Conservation (phyloP, 371 early-diverging fungal species). For the Phascolomyces articulosus region DNA sequence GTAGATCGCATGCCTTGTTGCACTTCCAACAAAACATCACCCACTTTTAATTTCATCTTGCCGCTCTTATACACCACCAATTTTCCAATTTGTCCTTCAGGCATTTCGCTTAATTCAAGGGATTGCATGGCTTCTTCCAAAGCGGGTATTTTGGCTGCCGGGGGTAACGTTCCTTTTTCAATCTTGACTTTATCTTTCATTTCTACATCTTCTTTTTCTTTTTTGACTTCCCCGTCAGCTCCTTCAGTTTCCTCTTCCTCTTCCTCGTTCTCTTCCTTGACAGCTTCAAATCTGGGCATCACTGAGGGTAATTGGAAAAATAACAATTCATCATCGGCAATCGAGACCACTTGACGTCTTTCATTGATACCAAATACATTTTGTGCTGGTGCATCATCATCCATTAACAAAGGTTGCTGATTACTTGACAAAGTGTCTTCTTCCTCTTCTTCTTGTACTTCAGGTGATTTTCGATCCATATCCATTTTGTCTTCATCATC, state of each 20-base stretch:
- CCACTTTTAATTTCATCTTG: conserved; percentile 70
- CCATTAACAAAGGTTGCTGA: conserved; percentile 25
- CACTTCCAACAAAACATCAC: conserved; percentile 68
- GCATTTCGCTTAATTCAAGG: conserved; percentile 35
- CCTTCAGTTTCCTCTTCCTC: conserved; percentile 17
- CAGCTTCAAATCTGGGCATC: conserved; percentile 46
- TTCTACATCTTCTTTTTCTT: conserved; percentile 41
- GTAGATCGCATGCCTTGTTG: conserved; percentile 58
- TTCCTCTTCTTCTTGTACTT: conserved; percentile 13
- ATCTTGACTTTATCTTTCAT: conserved; percentile 34
- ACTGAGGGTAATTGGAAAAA: conserved; percentile 51
- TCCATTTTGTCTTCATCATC: conserved; percentile 5
- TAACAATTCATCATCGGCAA: conserved; percentile 44
- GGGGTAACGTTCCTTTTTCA: conserved; percentile 42
- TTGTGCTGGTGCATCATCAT: conserved; percentile 50
- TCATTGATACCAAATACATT: conserved; percentile 42
- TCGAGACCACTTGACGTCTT: conserved; percentile 33
- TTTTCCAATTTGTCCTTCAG: conserved; percentile 71
- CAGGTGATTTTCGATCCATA: conserved; percentile 4
- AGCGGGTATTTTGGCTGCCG: conserved; percentile 45
- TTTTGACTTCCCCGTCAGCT: conserved; percentile 29
- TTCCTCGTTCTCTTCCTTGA: conserved; percentile 3
- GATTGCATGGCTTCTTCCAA: conserved; percentile 35
- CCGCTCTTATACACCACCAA: conserved; percentile 74
- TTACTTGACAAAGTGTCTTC: conserved; percentile 16